A percentile compares a stretch with the other conserved stretches of the same genome.
Evolutionary conservation across 805 yeast genomes (phyloP).

Genomic region (Saturnispora bothae): DNA sequence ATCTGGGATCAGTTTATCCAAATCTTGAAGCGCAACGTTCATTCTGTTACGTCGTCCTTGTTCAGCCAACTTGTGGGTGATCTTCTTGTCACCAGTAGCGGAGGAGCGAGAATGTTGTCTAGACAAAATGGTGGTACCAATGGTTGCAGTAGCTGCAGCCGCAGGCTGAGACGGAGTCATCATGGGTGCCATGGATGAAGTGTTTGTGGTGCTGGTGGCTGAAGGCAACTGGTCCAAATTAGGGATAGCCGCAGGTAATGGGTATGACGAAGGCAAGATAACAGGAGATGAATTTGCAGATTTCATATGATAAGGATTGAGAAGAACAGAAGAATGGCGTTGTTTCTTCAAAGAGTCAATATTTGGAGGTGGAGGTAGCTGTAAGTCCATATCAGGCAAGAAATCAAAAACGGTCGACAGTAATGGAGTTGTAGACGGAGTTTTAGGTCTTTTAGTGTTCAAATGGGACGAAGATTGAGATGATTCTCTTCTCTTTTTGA

Average conservation of each 20-base stretch:
- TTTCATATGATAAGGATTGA: conserved; percentile 24
- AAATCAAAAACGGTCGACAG: conserved; percentile 6
- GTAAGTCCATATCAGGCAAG: conserved; percentile 1
- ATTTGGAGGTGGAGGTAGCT: conserved; percentile 13
- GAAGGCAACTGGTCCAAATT: neutral
- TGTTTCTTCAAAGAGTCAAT: conserved; percentile 17
- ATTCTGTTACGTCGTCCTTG: conserved; percentile 92
- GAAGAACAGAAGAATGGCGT: conserved; percentile 19
- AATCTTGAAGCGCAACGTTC: conserved; percentile 74
- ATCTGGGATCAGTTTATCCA: conserved; percentile 60
- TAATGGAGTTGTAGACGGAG: conserved; percentile 13
- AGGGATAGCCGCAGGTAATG: conserved; percentile 2
- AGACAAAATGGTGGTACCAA: conserved; percentile 11
- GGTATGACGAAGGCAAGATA: conserved; percentile 24
- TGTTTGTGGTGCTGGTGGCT: neutral
- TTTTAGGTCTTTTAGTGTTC: conserved; percentile 4
- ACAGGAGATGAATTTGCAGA: conserved; percentile 28
- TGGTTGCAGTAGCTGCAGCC: neutral
- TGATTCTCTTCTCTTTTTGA: conserved; percentile 18
- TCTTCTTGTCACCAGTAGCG: conserved; percentile 37
- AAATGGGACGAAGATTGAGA: conserved; percentile 4
- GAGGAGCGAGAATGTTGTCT: conserved; percentile 2
- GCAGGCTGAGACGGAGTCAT: neutral
- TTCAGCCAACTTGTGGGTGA: conserved; percentile 85
- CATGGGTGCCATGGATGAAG: neutral